Evolutionary conservation across 208 protist genomes (phyloP).

Genomic region (Endotrypanum monterogeii): DNA sequence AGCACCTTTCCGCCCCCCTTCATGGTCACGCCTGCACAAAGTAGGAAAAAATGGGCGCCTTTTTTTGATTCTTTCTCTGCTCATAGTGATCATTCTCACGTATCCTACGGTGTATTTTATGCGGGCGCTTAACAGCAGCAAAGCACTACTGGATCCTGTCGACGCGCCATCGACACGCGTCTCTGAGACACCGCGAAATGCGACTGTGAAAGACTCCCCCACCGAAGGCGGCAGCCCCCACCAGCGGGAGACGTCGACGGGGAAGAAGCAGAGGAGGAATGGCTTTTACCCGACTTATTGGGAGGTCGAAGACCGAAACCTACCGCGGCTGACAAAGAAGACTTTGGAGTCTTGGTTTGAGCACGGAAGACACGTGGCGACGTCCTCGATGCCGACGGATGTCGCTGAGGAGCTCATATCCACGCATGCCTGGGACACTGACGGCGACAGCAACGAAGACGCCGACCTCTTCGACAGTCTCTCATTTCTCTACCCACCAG

Average conservation of each 20-base stretch:
- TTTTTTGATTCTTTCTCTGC: not conserved
- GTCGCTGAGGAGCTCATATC: conserved; percentile 17
- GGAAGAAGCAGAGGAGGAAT: not conserved
- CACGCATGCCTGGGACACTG: conserved; percentile 5
- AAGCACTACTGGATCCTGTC: not conserved
- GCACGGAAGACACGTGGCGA: not conserved
- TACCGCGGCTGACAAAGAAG: conserved; percentile 14
- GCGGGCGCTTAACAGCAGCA: not conserved
- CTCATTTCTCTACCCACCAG: conserved; percentile 45
- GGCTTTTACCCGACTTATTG: conserved; percentile 25
- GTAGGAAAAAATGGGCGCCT: not conserved
- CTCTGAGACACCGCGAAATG: not conserved
- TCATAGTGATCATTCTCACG: not conserved
- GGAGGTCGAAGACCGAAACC: conserved; percentile 13
- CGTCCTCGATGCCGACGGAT: not conserved
- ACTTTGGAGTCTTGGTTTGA: conserved; percentile 13
- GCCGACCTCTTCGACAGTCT: conserved; percentile 23
- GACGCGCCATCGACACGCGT: not conserved
- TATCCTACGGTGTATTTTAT: not conserved
- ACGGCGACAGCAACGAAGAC: conserved; percentile 7
- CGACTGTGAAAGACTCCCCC: not conserved
- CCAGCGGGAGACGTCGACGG: conserved; percentile 3
- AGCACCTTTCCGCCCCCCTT: not conserved
- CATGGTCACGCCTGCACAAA: not conserved
- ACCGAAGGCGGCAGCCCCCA: not conserved